phyloP scores from a whole-genome alignment of 139 green algal genomes.

The Chlamydomonas eustigma region DNA sequence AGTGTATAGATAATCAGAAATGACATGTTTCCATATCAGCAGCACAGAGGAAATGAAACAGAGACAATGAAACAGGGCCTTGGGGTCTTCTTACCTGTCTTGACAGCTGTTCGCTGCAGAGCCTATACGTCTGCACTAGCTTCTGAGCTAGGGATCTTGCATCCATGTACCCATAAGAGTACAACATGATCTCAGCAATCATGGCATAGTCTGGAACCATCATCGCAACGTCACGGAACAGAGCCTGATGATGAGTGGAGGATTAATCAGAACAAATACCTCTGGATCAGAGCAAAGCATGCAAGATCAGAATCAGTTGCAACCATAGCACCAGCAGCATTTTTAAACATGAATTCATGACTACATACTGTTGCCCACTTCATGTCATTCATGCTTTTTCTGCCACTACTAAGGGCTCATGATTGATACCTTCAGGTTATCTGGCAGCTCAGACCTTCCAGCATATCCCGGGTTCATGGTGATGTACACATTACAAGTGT shows the following conservation, averaged over 20 bases:
- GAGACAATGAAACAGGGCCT: no score
- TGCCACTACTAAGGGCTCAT: not conserved
- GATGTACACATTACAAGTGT: constrained; percentile 57
- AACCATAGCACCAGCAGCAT: no score
- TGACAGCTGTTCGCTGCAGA: constrained; percentile 75
- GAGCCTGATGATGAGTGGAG: constrained; percentile 40
- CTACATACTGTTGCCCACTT: no score
- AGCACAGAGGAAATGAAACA: no score
- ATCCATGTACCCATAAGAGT: constrained; percentile 68
- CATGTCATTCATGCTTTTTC: no score
- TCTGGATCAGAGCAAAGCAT: not conserved
- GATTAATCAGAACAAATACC: constrained; percentile 1
- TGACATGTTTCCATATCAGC: no score
- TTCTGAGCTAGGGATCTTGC: constrained; percentile 65
- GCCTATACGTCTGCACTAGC: constrained; percentile 76
- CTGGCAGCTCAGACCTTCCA: constrained; percentile 66
- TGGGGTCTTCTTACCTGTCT: no score
- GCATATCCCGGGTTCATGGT: constrained; percentile 81
- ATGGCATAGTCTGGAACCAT: constrained; percentile 80
- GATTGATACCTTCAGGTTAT: constrained; percentile 55
- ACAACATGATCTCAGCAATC: constrained; percentile 79
- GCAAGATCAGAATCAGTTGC: no score
- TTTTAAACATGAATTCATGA: no score
- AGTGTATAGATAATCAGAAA: no score
- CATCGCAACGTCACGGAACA: constrained; percentile 72